phyloP scores from a whole-genome alignment of 2,329 filamentous ascomycete species.

The Botrytis medusae region DNA sequence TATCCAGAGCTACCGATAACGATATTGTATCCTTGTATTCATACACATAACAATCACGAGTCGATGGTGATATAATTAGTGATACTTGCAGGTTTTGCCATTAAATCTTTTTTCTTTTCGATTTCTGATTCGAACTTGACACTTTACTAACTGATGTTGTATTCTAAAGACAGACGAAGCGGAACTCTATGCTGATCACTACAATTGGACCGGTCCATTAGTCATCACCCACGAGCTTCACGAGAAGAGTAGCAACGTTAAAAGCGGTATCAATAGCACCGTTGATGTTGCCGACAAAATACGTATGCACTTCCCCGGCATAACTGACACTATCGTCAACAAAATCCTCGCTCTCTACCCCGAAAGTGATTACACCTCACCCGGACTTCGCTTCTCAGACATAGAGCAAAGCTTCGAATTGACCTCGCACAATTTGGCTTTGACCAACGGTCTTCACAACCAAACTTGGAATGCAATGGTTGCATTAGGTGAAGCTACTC shows the following conservation, averaged over 20 bases:
- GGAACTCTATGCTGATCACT: background rate
- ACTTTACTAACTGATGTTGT: background rate
- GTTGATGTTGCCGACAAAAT: background rate
- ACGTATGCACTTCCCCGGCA: background rate
- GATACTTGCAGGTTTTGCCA: background rate
- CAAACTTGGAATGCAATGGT: background rate
- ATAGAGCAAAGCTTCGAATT: background rate
- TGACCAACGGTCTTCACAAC: background rate
- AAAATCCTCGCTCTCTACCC: background rate
- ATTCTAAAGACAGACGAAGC: background rate
- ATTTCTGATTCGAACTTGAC: background rate
- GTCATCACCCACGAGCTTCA: background rate
- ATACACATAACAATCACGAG: background rate
- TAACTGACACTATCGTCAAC: background rate
- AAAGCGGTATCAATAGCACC: background rate
- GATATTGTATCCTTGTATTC: background rate
- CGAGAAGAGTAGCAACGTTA: background rate
- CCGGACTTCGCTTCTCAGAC: background rate
- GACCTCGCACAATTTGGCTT: background rate
- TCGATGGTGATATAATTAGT: background rate
- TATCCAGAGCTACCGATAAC: background rate
- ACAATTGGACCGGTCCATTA: background rate
- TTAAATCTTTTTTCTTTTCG: background rate
- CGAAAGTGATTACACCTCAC: background rate
- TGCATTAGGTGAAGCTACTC: background rate